phyloP scores from a whole-genome alignment of 1,284 basidiomycete genomes.

The Fomitiporia mediterranea region DNA sequence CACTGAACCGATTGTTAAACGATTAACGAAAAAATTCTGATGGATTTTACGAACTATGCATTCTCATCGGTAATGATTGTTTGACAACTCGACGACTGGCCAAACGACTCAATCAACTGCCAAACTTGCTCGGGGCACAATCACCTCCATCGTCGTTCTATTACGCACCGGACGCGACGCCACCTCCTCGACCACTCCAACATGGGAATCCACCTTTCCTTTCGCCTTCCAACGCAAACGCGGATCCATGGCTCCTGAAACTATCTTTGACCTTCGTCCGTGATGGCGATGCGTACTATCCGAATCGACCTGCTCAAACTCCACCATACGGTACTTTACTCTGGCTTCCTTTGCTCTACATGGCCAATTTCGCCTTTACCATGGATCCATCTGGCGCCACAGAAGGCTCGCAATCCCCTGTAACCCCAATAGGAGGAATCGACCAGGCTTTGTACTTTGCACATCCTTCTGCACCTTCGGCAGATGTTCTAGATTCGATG shows the following conservation, averaged over 20 bases:
- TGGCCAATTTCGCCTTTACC: neutral
- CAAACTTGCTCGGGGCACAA: neutral
- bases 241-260: neutral
- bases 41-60: no score
- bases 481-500: neutral
- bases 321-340: neutral
- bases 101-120: neutral
- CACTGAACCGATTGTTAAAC: neutral
- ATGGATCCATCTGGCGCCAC: neutral
- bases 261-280: neutral
- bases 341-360: neutral
- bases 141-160: neutral
- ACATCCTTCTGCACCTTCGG: neutral
- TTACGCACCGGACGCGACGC: neutral
- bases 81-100: neutral
- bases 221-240: neutral
- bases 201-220: neutral
- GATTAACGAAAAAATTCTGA: no score
- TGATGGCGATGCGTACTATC: neutral
- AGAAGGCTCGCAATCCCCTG: constrained; percentile 1
- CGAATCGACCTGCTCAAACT: neutral
- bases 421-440: neutral
- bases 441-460: neutral
- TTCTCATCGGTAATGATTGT: no score
- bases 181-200: neutral